Evolutionary conservation across 495 filamentous ascomycete genomes (phyloP), one percentile per base, ranked within the genome.

Genomic region (Aspergillus sclerotiicarbonarius): DNA sequence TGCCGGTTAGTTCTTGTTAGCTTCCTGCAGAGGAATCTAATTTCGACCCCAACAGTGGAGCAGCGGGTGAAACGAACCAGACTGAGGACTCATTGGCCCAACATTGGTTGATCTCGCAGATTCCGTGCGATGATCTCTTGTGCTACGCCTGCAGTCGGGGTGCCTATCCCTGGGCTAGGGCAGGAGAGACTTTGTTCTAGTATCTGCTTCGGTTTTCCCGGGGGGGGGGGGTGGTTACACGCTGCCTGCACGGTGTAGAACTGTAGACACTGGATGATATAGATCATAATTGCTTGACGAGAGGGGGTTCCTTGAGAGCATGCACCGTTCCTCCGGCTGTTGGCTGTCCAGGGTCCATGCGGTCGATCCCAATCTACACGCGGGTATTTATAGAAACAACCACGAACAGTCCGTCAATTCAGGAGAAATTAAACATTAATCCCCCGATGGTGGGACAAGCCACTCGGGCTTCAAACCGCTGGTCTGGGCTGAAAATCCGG

Each of bases 11-110:
- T 41, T 41, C 37, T n/a, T 41, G 13, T 13, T 41, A 41, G 37
- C 37, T n/a, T 41, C 10, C 37, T n/a, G 47, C 47, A 16, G 47
- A 13, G 47, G 47, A 31, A 16, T 29, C 29, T 29, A 29, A 50
- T 32, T 50, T 50, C 47, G 47, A 50, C 47, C 47, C 47, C 47
- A 50, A 50, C 47, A 50, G 47, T 50, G 47, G 47, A 50, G 13
- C 47, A 16, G 31, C 13, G n/a, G 47, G 29, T 50, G 47, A 50
- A 50, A 50, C 47, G 47, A 16, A 50, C 25, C 46, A 16, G 47
- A 4, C 25, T 25, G 25, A 6, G 4, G 31, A 50, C 47, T 32
- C 25, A 32, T 50, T 50, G 44, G 44, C 44, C 44, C n/a, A 21
- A 46, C 25, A 31, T 29, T 32, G 47, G 47, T 9, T 49, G 46